Base-by-base conservation (phyloP, 106 monocot genomes). In the Narthecium ossifragum region DNA sequence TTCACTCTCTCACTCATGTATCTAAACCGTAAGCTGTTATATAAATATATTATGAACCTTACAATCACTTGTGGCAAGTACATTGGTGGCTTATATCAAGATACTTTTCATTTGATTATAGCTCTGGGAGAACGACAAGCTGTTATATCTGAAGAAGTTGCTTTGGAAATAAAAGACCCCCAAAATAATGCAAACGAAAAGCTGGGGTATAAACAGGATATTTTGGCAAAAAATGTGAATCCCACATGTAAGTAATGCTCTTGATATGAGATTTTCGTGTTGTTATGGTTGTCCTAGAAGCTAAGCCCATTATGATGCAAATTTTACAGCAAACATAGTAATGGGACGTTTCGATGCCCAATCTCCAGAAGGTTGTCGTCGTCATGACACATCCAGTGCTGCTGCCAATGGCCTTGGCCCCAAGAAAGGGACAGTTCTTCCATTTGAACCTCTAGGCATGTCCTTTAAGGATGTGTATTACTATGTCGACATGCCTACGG, bases 401-500 rank as follows among this genome's bases (percentile, higher is more conserved):
- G n/a, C n/a, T 14, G 7, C 10, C 10, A 12, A 17, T 8, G 17
- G 41, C 17, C 14, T 41, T 41, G 41, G 2, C 29, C 20, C 63
- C 5, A 70, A 60, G 54, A 72, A 55, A 70, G 88, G 88, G 37
- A 83, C 83, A 82, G 78, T 79, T 59, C 76, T 88, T 57, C 88
- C 88, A 18, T 88, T 88, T 59, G 59, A 21, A 31, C 88, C 88
- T 17, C 72, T 88, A 18, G 25, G 73, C 62, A 82, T 88, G 72
- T 76, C 82, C 27, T 88, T 88, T 45, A 34, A 70, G 21, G 73
- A 83, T 14, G 64, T 88, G 11, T 79, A 73, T 46, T 88, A 88
- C 76, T 88, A 64, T 40, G 82, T 88, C 13, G 88, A 88, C 66
- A 88, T 88, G 82, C 82, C 88, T 46, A 24, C 53, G 20, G 88